Evolutionary conservation across 495 filamentous ascomycete genomes (phyloP).

Genomic region (Penicillium samsonianum): DNA sequence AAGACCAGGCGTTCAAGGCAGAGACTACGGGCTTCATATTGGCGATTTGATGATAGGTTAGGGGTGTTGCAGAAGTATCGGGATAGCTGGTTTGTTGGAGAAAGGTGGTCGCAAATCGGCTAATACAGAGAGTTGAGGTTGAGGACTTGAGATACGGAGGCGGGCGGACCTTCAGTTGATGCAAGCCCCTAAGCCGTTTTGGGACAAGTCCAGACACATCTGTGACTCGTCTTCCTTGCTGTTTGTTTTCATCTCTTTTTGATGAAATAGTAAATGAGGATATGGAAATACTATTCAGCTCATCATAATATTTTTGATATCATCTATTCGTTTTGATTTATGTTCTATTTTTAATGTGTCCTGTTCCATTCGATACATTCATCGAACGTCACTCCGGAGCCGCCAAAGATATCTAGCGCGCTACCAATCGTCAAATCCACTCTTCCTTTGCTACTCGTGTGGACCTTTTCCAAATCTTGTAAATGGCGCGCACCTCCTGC

Average conservation of each 20-base stretch:
- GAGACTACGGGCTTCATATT: conserved; percentile 92
- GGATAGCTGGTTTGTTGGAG: not conserved
- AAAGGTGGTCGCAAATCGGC: not conserved
- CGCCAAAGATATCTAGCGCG: conserved; percentile 94
- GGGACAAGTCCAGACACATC: conserved; percentile 19
- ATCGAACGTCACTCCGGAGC: conserved; percentile 76
- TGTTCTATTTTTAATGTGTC: conserved; percentile 26
- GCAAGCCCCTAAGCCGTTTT: conserved; percentile 38
- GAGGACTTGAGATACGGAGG: conserved; percentile 32
- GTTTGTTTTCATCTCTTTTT: not conserved
- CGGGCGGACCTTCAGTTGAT: conserved; percentile 31
- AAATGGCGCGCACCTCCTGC: conserved; percentile 86
- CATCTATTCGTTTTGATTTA: not conserved
- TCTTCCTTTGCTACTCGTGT: conserved; percentile 70
- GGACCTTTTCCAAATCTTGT: conserved; percentile 77
- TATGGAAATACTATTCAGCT: not conserved
- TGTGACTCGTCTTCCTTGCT: not conserved
- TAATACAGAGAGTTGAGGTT: conserved; percentile 13
- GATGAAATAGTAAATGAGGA: not conserved
- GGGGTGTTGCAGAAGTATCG: conserved; percentile 3
- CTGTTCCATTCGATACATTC: conserved; percentile 90
- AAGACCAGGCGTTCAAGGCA: conserved; percentile 90
- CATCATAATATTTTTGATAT: not conserved
- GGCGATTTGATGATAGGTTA: conserved; percentile 22
- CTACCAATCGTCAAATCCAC: conserved; percentile 96